Conservation (phyloP, 352 stramenopile genomes). For the Globisporangium takayamanum region DNA sequence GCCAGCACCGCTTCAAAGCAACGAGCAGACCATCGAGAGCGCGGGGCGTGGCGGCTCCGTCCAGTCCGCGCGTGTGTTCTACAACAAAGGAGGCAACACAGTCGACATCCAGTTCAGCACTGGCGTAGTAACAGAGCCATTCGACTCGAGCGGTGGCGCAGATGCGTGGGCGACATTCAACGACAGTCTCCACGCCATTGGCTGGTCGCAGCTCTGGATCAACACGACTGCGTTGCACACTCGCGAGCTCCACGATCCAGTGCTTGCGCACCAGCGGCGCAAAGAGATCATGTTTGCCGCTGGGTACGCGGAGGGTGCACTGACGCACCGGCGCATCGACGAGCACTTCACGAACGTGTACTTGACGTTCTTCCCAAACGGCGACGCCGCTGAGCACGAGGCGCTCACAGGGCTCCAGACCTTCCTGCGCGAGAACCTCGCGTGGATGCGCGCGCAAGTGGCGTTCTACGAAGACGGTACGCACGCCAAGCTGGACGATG, state of each 20-base stretch:
- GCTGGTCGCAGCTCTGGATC: constrained; percentile 55
- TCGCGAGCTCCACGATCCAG: constrained; percentile 15
- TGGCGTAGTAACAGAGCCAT: neutral
- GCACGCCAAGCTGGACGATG: constrained; percentile 14
- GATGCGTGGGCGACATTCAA: constrained; percentile 47
- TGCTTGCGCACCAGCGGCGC: constrained; percentile 11
- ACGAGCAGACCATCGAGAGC: too few relatives aligned
- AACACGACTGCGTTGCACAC: constrained; percentile 22
- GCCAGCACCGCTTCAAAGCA: neutral
- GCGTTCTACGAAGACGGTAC: constrained; percentile 10
- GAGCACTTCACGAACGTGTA: constrained; percentile 56
- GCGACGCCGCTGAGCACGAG: constrained; percentile 22
- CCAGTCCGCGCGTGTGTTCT: constrained; percentile 10
- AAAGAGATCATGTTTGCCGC: constrained; percentile 42
- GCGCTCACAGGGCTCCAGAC: constrained; percentile 19
- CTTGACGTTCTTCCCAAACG: constrained; percentile 38
- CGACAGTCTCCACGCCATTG: constrained; percentile 35
- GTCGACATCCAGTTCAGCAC: constrained; percentile 9
- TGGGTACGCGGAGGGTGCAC: constrained; percentile 45
- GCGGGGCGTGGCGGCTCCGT: neutral
- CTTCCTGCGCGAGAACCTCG: constrained; percentile 40
- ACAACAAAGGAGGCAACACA: neutral
- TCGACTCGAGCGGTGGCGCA: neutral
- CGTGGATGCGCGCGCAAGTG: constrained; percentile 39
- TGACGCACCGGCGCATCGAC: constrained; percentile 63